phyloP scores from a whole-genome alignment of 768 basidiomycete genomes.

The Lactarius deliciosus region DNA sequence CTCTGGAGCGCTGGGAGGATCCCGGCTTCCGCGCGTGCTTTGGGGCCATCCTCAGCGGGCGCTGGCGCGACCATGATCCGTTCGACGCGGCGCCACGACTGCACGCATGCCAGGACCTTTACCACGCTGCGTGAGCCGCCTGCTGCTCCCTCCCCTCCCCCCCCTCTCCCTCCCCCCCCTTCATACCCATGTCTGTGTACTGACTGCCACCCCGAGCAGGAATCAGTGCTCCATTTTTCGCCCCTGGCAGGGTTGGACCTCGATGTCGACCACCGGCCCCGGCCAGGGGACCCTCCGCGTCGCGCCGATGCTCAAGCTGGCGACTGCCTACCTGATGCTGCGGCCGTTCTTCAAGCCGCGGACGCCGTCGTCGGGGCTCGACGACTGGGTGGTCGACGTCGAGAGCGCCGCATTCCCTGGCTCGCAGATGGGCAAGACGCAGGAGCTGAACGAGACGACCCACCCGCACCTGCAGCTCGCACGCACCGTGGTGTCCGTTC shows the following conservation, averaged over 20 bases:
- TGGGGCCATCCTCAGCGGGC: constrained; percentile 55
- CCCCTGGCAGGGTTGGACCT: constrained; percentile 73
- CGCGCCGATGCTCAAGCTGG: constrained; percentile 63
- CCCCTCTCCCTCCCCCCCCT: background rate
- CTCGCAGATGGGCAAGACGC: constrained; percentile 35
- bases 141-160: background rate
- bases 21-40: constrained; percentile 57
- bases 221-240: constrained; percentile 34
- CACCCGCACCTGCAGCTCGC: constrained; percentile 70
- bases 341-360: constrained; percentile 71
- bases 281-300: constrained; percentile 68
- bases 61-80: constrained; percentile 66
- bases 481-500: constrained; percentile 67
- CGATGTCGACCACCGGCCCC: constrained; percentile 49
- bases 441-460: constrained; percentile 49
- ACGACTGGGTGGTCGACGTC: constrained; percentile 37
- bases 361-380: constrained; percentile 37
- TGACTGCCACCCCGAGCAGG: constrained; percentile 6
- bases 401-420: constrained; percentile 33
- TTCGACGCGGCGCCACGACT: constrained; percentile 61
- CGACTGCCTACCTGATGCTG: constrained; percentile 71
- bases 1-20: constrained; percentile 78
- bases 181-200: background rate
- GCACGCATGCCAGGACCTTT: constrained; percentile 43
- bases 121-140: constrained; percentile 24